A percentile compares a stretch with the other conserved stretches of the same genome.
phyloP scores from a whole-genome alignment of 1,284 basidiomycete species.

The Rhodotorula sp. region DNA sequence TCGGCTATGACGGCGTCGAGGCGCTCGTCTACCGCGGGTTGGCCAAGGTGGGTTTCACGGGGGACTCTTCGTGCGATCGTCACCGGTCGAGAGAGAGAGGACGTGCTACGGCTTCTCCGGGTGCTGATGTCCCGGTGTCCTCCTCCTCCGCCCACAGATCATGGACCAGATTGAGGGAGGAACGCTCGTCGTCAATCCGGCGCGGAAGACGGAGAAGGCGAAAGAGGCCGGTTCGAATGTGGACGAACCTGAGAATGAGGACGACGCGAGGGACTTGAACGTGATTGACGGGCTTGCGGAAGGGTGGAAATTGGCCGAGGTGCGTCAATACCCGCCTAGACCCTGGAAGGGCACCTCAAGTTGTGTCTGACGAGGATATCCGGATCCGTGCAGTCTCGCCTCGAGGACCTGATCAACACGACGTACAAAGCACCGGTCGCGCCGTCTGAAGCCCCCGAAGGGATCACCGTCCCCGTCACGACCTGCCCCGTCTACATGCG shows the following conservation, averaged over 20 bases:
- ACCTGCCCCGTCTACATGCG: conserved; percentile 90
- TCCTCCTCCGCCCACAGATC: conserved; percentile 56
- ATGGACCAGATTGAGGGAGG: conserved; percentile 93
- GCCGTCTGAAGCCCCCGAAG: conserved; percentile 45
- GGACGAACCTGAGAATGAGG: conserved; percentile 38
- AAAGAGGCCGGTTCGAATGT: conserved; percentile 41
- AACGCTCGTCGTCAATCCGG: conserved; percentile 78
- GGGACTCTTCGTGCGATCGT: neutral
- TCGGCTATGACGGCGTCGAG: conserved; percentile 92
- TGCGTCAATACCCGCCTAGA: conserved; percentile 45
- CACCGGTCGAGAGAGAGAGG: no score
- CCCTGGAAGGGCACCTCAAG: neutral
- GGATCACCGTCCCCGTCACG: conserved; percentile 63
- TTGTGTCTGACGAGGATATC: neutral
- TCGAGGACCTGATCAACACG: conserved; percentile 71
- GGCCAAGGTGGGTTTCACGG: conserved; percentile 59
- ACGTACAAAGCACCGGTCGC: conserved; percentile 49
- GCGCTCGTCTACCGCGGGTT: conserved; percentile 88
- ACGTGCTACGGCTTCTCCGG: no score
- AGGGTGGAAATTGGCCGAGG: conserved; percentile 76
- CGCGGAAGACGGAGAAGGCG: conserved; percentile 50
- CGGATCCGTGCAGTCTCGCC: conserved; percentile 61
- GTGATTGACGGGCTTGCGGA: conserved; percentile 77
- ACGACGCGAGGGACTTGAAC: conserved; percentile 66
- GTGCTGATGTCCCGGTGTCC: neutral